Percentiles rank a stretch among this genome's conserved stretches.
phyloP scores from a whole-genome alignment of 1,284 basidiomycete genomes.

The Melampsora americana region DNA sequence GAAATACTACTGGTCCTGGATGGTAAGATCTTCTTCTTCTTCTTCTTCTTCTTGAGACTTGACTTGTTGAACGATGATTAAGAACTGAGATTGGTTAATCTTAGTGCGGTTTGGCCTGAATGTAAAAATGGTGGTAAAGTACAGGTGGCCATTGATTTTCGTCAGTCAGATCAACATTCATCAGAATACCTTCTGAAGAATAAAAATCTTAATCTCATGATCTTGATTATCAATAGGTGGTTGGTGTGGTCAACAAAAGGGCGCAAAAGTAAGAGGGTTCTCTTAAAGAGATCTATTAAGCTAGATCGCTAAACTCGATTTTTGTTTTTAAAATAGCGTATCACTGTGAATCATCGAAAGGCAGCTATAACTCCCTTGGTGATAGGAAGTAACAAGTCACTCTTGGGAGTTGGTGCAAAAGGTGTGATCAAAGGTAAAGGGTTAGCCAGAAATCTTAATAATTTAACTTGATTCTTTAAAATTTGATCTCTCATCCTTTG shows the following conservation, averaged over 20 bases:
- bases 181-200: neutral
- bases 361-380: slow-evolving; percentile 2
- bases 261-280: neutral
- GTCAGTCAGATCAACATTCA: neutral
- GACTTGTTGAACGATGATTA: neutral
- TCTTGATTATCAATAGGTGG: neutral
- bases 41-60: neutral
- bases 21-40: neutral
- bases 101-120: neutral
- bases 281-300: too few relatives aligned
- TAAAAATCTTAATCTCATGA: neutral
- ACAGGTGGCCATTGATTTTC: neutral
- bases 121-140: neutral
- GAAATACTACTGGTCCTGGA: slow-evolving; percentile 2
- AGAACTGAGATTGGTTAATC: neutral
- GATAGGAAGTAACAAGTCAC: slow-evolving; percentile 23
- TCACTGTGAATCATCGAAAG: slow-evolving; percentile 7
- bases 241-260: neutral
- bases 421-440: slow-evolving; percentile 43
- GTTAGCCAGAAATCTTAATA: neutral
- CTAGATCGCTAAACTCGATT: neutral
- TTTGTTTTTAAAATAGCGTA: neutral
- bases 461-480: neutral
- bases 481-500: neutral
- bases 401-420: slow-evolving; percentile 21